phyloP scores from a whole-genome alignment of 2,329 filamentous ascomycete species.

The Sodiomyces alkalinus region DNA sequence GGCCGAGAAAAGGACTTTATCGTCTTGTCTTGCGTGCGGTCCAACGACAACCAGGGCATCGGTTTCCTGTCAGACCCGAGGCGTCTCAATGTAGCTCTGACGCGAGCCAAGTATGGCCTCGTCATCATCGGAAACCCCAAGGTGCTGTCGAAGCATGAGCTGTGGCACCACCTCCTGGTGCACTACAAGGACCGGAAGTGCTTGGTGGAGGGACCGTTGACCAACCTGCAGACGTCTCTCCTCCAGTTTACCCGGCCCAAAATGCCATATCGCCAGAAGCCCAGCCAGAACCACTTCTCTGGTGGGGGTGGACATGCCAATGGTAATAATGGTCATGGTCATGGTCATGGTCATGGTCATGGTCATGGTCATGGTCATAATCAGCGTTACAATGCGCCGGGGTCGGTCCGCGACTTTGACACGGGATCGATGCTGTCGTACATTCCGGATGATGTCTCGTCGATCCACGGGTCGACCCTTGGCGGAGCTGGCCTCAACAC shows the following conservation, averaged over 20 bases:
- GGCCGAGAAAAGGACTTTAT: conserved; percentile 99
- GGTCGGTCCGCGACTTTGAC: conserved; percentile 42
- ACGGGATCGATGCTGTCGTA: conserved; percentile 85
- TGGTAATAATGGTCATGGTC: conserved; percentile 10
- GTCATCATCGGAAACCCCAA: conserved; percentile 97
- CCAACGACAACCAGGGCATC: conserved; percentile 97
- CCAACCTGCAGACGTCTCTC: conserved; percentile 88
- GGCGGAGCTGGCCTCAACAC: conserved; percentile 68
- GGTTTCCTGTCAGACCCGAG: conserved; percentile 96
- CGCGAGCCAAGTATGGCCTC: conserved; percentile 89
- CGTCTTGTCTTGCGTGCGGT: conserved; percentile 91
- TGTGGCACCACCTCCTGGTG: conserved; percentile 89
- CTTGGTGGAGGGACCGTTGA: conserved; percentile 86
- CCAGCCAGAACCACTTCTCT: conserved; percentile 57
- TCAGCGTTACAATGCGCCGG: conserved; percentile 4
- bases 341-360: too few relatives aligned
- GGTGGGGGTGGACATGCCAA: conserved; percentile 21
- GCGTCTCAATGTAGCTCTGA: conserved; percentile 92
- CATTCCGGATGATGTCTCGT: conserved; percentile 93
- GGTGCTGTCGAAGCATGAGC: conserved; percentile 89
- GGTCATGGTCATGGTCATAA: conserved; percentile 14
- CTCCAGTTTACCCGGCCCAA: conserved; percentile 92
- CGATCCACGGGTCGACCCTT: conserved; percentile 81
- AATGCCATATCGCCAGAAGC: conserved; percentile 83
- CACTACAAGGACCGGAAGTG: conserved; percentile 97